Evolutionary conservation across 176 grass and related monocot species (phyloP), one percentile per base, ranked within the genome.

Genomic region (Lolium multiflorum): DNA sequence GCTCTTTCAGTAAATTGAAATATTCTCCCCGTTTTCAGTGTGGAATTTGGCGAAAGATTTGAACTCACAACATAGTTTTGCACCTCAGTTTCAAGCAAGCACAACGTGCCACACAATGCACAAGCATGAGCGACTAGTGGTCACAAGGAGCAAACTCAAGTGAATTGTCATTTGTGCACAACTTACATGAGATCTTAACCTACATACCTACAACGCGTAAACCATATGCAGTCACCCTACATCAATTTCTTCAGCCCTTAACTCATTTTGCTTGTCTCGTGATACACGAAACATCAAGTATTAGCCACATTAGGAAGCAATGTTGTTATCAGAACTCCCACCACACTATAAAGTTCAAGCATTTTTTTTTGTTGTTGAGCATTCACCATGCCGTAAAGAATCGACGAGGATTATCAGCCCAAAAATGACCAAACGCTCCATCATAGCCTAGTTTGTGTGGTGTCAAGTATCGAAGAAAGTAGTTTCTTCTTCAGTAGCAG

Each of bases 1-100:
- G 35, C 14, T 78, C 66, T 78, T 49, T 72, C 15, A 72, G n/a
- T 10, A 51, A 79, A 77, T 81, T 68, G 24, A 89, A n/a, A 74
- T 15, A 11, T 2, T 52, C 50, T n/a, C 10, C 24, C 18, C 9
- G 26, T 71, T 88, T 70, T 71, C 41, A 78, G 57, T 28, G 4
- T 22, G 26, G 7, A 7, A 22, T 47, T 54, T 43, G 50, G 16
- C 7, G 9, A n/a, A 21, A 52, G 12, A 60, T 17, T 54, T 11
- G 51, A 38, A 26, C 49, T 39, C 2, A 14, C 61, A 81, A 60
- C 43, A 68, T 39, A 60, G 54, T 24, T 37, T 22, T 0, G 0
- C 77, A 76, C 39, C 11, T 68, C 41, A 51, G 39, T 77, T 52
- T 82, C 3, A 72, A 56, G 52, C 17, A 13, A 8, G 12, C 35